Evolutionary conservation across 225 moss, liverwort and hornwort genomes (phyloP), one percentile per base, ranked within the genome.

Genomic region (Physcomitrium patens): DNA sequence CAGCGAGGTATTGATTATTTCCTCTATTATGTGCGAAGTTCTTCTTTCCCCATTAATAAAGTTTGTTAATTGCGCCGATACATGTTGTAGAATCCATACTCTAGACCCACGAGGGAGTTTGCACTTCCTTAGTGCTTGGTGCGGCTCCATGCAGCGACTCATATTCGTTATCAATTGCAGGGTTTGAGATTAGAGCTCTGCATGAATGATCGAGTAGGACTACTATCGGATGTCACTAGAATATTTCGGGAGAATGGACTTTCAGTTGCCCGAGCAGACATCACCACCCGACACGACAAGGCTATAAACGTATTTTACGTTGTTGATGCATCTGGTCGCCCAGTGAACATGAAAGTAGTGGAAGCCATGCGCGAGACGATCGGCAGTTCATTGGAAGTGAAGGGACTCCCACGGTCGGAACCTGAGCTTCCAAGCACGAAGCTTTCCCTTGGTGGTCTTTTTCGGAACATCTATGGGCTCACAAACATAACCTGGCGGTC

Each of bases 261-360:
- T n/a, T 86, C 86, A 10, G 84, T 89, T 20, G 86, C 86, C 0
- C 78, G 79, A 9, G 89, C 86, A 0, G 84, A 89, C 45, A 81
- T 89, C 3, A 75, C 81, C 10, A 89, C 89, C 0, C 79, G 75
- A 48, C 75, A 79, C 3, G 79, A 81, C 1, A 71, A 86, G 65
- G 89, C 84, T 24, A 75, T 84, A 46, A 86, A 89, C 54, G 84
- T 86, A 9, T 86, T 89, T 41, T 86, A 89, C 37, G 84, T 89
- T 0, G 72, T 79, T 0, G 83, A 89, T 10, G 69, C 81, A 5
- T 77, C 81, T 1, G 86, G 86, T 1, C 74, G 73, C 17, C 84
- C 79, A 58, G 84, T 81, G 54, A 62, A 89, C 48, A 82, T 89
- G 86, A 86, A 81, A 28, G 82, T 75, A 9, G 89, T 89, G 10